Conservation (phyloP, 1,139 yeast genomes). For the Protomyces macrosporus region DNA sequence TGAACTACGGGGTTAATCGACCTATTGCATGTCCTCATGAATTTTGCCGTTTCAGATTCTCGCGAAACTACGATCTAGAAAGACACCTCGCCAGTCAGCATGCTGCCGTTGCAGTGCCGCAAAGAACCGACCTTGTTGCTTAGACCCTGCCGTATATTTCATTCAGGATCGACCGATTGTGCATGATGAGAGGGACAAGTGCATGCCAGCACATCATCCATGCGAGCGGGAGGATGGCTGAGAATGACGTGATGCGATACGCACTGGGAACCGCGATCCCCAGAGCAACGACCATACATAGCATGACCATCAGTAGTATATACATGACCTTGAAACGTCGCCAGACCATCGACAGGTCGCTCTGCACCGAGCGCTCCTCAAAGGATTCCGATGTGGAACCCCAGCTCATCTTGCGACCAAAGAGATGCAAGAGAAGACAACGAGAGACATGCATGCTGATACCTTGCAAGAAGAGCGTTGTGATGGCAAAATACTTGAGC, state of each 20-base stretch:
- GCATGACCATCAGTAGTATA: background rate
- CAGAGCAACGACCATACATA: conserved; percentile 14
- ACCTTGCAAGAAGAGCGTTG: conserved; percentile 29
- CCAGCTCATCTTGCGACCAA: conserved; percentile 30
- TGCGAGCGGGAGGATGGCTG: conserved; percentile 11
- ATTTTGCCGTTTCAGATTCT: conserved; percentile 40
- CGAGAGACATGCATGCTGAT: conserved; percentile 29
- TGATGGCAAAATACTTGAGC: conserved; percentile 15
- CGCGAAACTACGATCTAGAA: conserved; percentile 41
- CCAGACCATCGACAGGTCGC: conserved; percentile 27
- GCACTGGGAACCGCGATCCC: conserved; percentile 29
- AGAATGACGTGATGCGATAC: conserved; percentile 26
- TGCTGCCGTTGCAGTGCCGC: background rate
- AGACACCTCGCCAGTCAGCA: conserved; percentile 39
- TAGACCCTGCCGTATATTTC: background rate
- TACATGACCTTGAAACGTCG: conserved; percentile 9
- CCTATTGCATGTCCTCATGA: conserved; percentile 38
- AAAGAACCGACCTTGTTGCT: background rate
- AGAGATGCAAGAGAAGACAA: conserved; percentile 28
- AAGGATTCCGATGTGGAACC: conserved; percentile 31
- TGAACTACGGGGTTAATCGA: conserved; percentile 37
- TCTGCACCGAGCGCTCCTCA: conserved; percentile 27
- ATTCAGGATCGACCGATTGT: conserved; percentile 18
- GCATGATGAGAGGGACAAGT: conserved; percentile 11
- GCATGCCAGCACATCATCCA: conserved; percentile 22